Base-by-base conservation (phyloP, 352 stramenopile genomes). In the Phytophthora fragariaefolia region DNA sequence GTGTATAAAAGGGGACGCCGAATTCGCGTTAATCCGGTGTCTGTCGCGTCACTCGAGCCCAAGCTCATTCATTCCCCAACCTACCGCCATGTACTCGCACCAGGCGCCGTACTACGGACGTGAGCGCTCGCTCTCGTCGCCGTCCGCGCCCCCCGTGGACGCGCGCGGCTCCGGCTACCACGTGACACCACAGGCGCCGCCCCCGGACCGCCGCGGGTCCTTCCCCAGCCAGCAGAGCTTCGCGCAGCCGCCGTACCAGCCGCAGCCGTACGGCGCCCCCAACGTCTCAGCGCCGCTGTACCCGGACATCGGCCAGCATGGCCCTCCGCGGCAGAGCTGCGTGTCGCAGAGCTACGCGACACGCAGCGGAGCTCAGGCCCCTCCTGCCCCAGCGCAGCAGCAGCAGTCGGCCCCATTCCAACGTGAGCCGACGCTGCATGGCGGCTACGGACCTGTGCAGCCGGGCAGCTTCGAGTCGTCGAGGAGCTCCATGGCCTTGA, bases 391-490 rank as follows among this genome's bases (percentile, higher is more conserved):
- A 60, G 24, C 36, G 34, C 63, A 57, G 27, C 67, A 73, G 32
- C 32, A 23, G 32, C 32, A 23, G 10, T 50, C 73, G 9, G 50
- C 63, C 53, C 36, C 52, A 5, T 64, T 70, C 27, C 18, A 42
- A n/a, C 43, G 50, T 1, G 38, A 74, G 23, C 53, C 70, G 7
- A 71, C 76, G 20, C 54, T 85, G 12, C 61, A 77, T 20, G 79
- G 79, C n/a, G 79, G 79, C 10, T 87, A 82, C 46, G 76, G 71
- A 12, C 79, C 79, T 0, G 73, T 87, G 2, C 66, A 77, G n/a
- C 45, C 66, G 5, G 55, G 54, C 10, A 74, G 60, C 26, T 69
- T 73, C 20, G 53, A 59, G 8, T 54, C 63, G 4, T 61, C 68
- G 4, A 45, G 49, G 3, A 79, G 51, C 23, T 62, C 64, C 6